Conservation (phyloP, 306 rosid genomes). For the Vicia sativa region DNA sequence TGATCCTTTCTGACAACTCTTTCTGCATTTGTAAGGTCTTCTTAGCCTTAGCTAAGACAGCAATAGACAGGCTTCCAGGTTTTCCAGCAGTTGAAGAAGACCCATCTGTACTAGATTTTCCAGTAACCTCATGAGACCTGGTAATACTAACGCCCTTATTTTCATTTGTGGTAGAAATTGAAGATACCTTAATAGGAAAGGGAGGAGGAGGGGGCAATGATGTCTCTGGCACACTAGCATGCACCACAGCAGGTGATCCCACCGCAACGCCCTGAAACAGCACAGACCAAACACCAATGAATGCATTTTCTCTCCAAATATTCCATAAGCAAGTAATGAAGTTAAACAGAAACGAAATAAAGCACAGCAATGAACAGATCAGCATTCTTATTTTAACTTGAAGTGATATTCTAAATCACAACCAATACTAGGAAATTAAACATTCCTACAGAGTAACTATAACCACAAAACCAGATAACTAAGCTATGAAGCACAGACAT, state of each 20-base stretch:
- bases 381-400: slow-evolving; percentile 22
- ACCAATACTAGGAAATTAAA: neutral
- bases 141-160: slow-evolving; percentile 98
- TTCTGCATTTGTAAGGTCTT: slow-evolving; percentile 82
- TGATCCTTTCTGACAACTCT: slow-evolving; percentile 73
- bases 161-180: slow-evolving; percentile 96
- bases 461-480: neutral
- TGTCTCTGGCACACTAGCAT: slow-evolving; percentile 62
- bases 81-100: slow-evolving; percentile 93
- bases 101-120: slow-evolving; percentile 99
- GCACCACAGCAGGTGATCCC: slow-evolving; percentile 59
- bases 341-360: slow-evolving; percentile 8
- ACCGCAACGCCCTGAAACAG: slow-evolving; percentile 60
- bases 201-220: slow-evolving; percentile 59
- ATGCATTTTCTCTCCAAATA: slow-evolving; percentile 34
- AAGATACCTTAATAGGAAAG: slow-evolving; percentile 91
- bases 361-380: neutral
- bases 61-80: slow-evolving; percentile 78
- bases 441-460: neutral
- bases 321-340: neutral
- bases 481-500: too few relatives aligned
- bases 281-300: slow-evolving; percentile 35
- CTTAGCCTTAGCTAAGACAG: slow-evolving; percentile 86
- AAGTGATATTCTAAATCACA: neutral
- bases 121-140: slow-evolving; percentile 99